A percentile compares a stretch with the other conserved stretches of the same genome.
Conservation (phyloP, 2,329 filamentous ascomycete genomes). For the Botrytis cinerea region DNA sequence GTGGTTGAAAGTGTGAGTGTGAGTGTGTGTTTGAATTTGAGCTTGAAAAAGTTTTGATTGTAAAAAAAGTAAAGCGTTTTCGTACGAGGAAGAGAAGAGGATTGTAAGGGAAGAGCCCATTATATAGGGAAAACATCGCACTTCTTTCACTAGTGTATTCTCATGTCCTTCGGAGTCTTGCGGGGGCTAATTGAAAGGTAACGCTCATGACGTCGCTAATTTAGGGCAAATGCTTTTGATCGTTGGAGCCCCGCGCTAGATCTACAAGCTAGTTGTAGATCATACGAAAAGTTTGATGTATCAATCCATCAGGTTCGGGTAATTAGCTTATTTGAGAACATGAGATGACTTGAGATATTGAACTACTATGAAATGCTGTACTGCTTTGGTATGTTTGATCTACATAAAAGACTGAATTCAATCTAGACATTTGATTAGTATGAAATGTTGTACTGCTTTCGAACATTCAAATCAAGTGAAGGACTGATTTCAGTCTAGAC, state of each 20-base stretch:
- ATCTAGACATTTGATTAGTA: not conserved
- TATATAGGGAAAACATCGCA: not conserved
- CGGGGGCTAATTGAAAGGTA: not conserved
- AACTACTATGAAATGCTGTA: not conserved
- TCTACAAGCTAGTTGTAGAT: not conserved
- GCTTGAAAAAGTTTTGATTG: not conserved
- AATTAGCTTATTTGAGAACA: not conserved
- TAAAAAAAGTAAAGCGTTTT: not conserved
- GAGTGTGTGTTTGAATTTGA: not conserved
- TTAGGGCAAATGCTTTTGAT: not conserved
- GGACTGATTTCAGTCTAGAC: accelerated
- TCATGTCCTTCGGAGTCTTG: not conserved
- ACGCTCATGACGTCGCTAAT: not conserved
- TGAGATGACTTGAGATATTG: not conserved
- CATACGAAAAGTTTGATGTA: not conserved
- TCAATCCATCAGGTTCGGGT: not conserved
- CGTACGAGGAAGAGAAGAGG: not conserved
- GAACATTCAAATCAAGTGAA: accelerated
- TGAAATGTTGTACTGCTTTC: no score
- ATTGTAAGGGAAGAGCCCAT: not conserved
- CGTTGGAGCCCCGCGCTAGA: not conserved
- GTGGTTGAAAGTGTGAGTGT: not conserved
- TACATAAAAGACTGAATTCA: no score
- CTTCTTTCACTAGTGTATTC: no score
- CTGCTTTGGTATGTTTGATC: no score